phyloP scores from a whole-genome alignment of 192 early-diverging fungal genomes.

The Chytriomyces sp. region DNA sequence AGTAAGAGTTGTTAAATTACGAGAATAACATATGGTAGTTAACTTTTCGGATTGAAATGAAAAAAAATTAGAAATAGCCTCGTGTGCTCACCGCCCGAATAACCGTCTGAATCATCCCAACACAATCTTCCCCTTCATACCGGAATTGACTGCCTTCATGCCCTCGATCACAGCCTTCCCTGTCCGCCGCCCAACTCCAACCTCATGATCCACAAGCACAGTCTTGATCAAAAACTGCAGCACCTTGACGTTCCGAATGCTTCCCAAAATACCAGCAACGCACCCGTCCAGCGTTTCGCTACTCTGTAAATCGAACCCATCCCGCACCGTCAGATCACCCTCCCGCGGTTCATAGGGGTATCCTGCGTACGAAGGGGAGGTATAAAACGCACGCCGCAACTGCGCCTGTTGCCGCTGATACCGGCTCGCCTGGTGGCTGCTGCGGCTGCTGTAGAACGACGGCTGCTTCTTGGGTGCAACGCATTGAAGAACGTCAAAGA shows the following conservation, averaged over 20 bases:
- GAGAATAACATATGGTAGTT: too few relatives aligned
- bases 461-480: not conserved
- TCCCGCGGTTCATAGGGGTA: not conserved
- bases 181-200: constrained; percentile 21
- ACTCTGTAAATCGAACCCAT: not conserved
- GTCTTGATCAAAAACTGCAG: constrained; percentile 26
- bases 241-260: not conserved
- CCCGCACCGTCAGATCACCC: constrained; percentile 3
- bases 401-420: too few relatives aligned
- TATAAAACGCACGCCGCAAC: not conserved
- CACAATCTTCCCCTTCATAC: constrained; percentile 27
- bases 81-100: too few relatives aligned
- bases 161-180: constrained; percentile 17
- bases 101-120: too few relatives aligned
- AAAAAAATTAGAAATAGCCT: too few relatives aligned
- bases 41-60: too few relatives aligned
- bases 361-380: not conserved
- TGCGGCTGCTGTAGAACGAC: constrained; percentile 8
- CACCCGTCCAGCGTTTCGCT: constrained; percentile 14
- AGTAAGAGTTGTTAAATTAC: too few relatives aligned
- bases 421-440: not conserved
- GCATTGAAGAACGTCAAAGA: constrained; percentile 6
- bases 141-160: constrained; percentile 20
- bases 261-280: constrained; percentile 9
- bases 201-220: constrained; percentile 21